Evolutionary conservation across 2,329 filamentous ascomycete species (phyloP), one percentile per base, ranked within the genome.

Genomic region (Arthrobotrys pseudoclavata): DNA sequence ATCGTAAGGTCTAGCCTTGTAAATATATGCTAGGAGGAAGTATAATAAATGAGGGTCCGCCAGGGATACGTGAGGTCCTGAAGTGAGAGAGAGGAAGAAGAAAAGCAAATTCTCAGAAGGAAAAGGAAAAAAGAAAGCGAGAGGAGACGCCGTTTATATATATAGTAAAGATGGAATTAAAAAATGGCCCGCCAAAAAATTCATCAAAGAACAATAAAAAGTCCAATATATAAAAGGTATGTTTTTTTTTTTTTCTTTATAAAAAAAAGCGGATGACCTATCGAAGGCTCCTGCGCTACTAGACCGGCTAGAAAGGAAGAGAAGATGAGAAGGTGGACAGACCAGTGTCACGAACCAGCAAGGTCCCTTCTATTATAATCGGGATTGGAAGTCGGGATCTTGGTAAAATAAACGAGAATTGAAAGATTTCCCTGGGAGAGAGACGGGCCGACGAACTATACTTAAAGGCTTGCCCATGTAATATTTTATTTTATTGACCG

Each of bases 281-380:
- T 76, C 72, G 66, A 76, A 76, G 72, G 72, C 42, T 66, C 66
- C 57, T 62, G 66, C 60, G 66, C 66, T 52, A 42, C 72, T 76
- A 76, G 72, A 57, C 72, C 72, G 60, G 72, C 72, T 76, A 76
- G 72, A 70, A 76, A 66, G 66, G 72, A 76, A 76, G 72, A 70
- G 72, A 76, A 76, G 50, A 66, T 69, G 50, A 76, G 60, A 70
- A 76, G 71, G 66, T 29, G 48, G 71, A 76, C 71, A 74, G 55
- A 76, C 71, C 71, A 76, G 70, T 60, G 70, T 76, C 70, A 60
- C 70, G 63, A 76, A 74, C 53, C 63, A 64, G 55, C 64, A 76
- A 70, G 72, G 71, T 26, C 57, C 71, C 60, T 76, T 68, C 71
- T 69, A 66, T 66, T 60, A 64, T 69, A 55, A 20, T 66, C 71